Percentiles rank a stretch among this genome's conserved stretches.
Evolutionary conservation across 768 basidiomycete genomes (phyloP).

Genomic region (Vararia minispora): DNA sequence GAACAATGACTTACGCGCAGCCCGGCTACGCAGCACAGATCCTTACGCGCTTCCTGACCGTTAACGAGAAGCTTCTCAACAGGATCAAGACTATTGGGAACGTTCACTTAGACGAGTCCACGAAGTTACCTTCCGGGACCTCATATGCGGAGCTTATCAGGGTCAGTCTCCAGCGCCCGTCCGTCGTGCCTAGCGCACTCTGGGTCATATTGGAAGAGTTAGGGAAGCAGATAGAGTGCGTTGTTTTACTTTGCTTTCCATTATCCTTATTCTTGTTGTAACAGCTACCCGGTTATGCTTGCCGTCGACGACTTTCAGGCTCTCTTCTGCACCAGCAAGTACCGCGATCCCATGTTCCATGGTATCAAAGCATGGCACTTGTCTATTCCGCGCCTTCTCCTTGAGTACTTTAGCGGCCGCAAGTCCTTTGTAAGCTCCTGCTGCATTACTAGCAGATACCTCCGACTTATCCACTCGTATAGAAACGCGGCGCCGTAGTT

Average conservation of each 20-base stretch:
- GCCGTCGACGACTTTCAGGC: slow-evolving; percentile 87
- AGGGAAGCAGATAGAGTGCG: slow-evolving; percentile 53
- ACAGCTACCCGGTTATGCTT: slow-evolving; percentile 66
- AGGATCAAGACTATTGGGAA: slow-evolving; percentile 30
- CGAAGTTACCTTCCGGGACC: slow-evolving; percentile 35
- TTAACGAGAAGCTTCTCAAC: slow-evolving; percentile 39
- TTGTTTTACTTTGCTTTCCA: slow-evolving; percentile 1
- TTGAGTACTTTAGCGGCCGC: slow-evolving; percentile 71
- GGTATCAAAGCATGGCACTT: slow-evolving; percentile 67
- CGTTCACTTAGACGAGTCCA: slow-evolving; percentile 35
- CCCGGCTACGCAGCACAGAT: slow-evolving; percentile 51
- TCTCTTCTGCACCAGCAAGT: slow-evolving; percentile 55
- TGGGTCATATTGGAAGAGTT: slow-evolving; percentile 49
- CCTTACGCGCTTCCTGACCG: slow-evolving; percentile 47
- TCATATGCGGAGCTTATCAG: slow-evolving; percentile 43
- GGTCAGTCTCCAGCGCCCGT: slow-evolving; percentile 42
- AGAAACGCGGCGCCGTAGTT: slow-evolving; percentile 65
- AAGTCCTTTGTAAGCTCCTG: slow-evolving; percentile 44
- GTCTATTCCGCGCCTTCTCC: slow-evolving; percentile 61
- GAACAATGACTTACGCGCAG: slow-evolving; percentile 70
- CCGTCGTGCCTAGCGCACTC: slow-evolving; percentile 43
- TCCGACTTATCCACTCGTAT: neutral
- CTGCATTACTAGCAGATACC: neutral
- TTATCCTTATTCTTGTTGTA: neutral
- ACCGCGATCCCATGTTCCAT: slow-evolving; percentile 64